Base-by-base conservation (phyloP, 768 basidiomycete genomes). In the Collybia mongolica region DNA sequence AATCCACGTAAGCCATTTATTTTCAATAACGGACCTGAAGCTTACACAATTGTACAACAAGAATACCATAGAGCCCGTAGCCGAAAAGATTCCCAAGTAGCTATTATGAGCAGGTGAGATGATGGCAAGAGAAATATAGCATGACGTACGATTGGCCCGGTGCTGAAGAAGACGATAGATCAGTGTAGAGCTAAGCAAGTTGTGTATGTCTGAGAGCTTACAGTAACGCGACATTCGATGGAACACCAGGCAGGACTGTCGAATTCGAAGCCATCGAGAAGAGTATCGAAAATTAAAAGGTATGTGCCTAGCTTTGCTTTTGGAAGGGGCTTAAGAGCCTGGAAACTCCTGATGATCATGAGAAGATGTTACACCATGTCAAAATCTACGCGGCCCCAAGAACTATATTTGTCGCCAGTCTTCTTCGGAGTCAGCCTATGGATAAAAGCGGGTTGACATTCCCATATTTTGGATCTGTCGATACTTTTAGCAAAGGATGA, bases 1-100 rank as follows among this genome's bases (percentile, higher is more conserved):
- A 9, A 3, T 32, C 24, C 24, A 26, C 4, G 5, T 32, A 12
- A 32, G 32, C 11, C 11, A 11, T 32, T 2, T 32, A 9, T 14
- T 14, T 32, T 32, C 32, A 12, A 11, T 9, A 32, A 12, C 7
- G 24, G 7, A 32, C 6, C 32, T 32, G 14, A 12, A 23, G 38
- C 36, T 26, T 38, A 47, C 46, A 54, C 5, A 54, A n/a, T 42
- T 54, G 53, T 6, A 50, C 44, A 5, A 50, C 39, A 22, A 54
- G 49, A 7, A 54, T 24, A 5, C 53, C 53, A 12, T 45, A 54
- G 8, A 54, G 44, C 12, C 48, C 48, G 17, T 51, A 54, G 5
- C 43, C 48, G 22, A 54, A 50, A 14, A 49, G 35, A n/a, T 54
- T 54, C 9, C 53, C 53, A n/a, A 54, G 19, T 6, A 54, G 39